Evolutionary conservation across 2,329 filamentous ascomycete species (phyloP).

Genomic region (Dothiorella sarmentorum): DNA sequence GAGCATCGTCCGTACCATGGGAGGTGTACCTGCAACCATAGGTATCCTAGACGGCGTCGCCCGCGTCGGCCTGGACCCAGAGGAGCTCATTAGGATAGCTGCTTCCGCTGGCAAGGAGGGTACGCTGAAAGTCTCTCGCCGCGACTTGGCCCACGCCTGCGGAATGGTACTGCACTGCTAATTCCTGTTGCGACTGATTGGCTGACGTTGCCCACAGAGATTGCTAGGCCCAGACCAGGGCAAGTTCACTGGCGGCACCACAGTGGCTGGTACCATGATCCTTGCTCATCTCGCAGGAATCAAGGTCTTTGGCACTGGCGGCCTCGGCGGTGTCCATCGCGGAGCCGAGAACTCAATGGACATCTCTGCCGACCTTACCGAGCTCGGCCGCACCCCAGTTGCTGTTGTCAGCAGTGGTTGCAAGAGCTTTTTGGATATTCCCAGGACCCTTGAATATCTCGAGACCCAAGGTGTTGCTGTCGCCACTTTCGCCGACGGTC

Average conservation of each 20-base stretch:
- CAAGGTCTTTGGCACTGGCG: slow-evolving; percentile 89
- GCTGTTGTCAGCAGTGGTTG: slow-evolving; percentile 87
- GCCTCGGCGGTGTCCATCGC: slow-evolving; percentile 89
- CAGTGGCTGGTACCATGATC: slow-evolving; percentile 88
- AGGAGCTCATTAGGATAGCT: slow-evolving; percentile 70
- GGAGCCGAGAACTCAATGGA: slow-evolving; percentile 86
- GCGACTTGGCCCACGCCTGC: slow-evolving; percentile 79
- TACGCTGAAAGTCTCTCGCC: slow-evolving; percentile 78
- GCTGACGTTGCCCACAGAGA: background rate
- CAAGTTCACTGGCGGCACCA: slow-evolving; percentile 80
- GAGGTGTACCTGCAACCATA: slow-evolving; percentile 80
- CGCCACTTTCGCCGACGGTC: slow-evolving; percentile 83
- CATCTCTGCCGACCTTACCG: slow-evolving; percentile 90
- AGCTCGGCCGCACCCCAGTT: slow-evolving; percentile 84
- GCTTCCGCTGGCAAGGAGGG: slow-evolving; percentile 61
- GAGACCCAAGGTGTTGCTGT: slow-evolving; percentile 75
- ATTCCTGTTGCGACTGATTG: too few relatives aligned
- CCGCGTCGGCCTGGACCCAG: slow-evolving; percentile 68
- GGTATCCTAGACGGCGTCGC: slow-evolving; percentile 82
- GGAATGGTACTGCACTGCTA: slow-evolving; percentile 59
- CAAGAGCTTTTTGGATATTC: slow-evolving; percentile 94
- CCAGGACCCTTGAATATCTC: slow-evolving; percentile 78
- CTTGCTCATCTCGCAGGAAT: slow-evolving; percentile 84
- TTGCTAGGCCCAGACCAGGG: background rate
- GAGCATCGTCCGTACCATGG: slow-evolving; percentile 73